Base-by-base conservation (phyloP, 2,329 filamentous ascomycete species). In the Nigrograna mackinnonii region DNA sequence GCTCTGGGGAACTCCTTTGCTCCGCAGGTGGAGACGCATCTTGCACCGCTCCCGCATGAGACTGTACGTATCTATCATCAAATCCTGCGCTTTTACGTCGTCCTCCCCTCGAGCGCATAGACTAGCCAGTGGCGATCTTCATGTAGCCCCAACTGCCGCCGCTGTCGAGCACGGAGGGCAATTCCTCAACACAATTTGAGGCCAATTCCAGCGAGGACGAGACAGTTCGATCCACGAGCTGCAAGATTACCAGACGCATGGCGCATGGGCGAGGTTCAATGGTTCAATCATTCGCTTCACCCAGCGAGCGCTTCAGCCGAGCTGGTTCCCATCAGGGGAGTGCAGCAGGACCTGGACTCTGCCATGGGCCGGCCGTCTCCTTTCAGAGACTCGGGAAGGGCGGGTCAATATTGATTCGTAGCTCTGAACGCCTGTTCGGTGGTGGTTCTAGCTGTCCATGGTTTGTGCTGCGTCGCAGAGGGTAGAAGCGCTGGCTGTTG, bases 361-460 rank as follows among this genome's bases (percentile, higher is more conserved):
- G 30, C 6, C 18, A 11, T 22, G 22, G 33, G n/a, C 24, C n/a
- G 7, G 17, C 24, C 16, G 31, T 11, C 26, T 30, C 35, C 22
- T 9, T 46, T 43, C 36, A 4, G 38, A 34, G 35, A 31, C 20
- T 38, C 43, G 43, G 43, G 28, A 44, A 51, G 38, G 46, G 57
- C 55, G 51, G 62, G 46, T 39, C 46, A 52, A 52, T 55, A 52
- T 58, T 55, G 50, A 55, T 53, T n/a, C 50, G 49, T 45, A 56
- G 26, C 41, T 44, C 42, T 46, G 52, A 60, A 59, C 56, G 49
- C 57, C 55, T 60, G 56, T 60, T 58, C 50, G 47, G 45, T 45
- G 44, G 34, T 30, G 24, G 30, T 47, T 35, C 40, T 38, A 20
- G 37, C 46, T 43, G 38, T 46, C 40, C 39, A 53, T 49, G 49